phyloP scores from a whole-genome alignment of 2,329 filamentous ascomycete species.

The Diaporthe aspalathi region DNA sequence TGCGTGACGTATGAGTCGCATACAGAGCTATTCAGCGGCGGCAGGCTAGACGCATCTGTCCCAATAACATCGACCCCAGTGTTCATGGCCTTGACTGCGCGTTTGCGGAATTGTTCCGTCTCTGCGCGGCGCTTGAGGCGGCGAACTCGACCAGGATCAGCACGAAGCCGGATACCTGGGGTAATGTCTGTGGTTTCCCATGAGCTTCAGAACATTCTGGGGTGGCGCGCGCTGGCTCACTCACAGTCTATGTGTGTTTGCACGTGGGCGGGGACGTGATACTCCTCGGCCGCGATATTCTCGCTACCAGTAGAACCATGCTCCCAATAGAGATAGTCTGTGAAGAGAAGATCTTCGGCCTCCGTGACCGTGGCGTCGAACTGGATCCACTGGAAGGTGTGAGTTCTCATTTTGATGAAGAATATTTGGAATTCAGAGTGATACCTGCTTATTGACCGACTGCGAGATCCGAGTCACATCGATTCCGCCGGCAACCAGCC shows the following conservation, averaged over 20 bases:
- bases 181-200: slow-evolving; percentile 56
- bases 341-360: slow-evolving; percentile 53
- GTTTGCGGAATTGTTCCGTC: slow-evolving; percentile 33
- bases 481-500: slow-evolving; percentile 47
- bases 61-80: slow-evolving; percentile 24
- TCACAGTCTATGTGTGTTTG: slow-evolving; percentile 62
- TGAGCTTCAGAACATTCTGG: background rate
- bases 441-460: slow-evolving; percentile 43
- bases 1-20: slow-evolving; percentile 40
- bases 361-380: slow-evolving; percentile 54
- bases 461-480: slow-evolving; percentile 40
- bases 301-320: slow-evolving; percentile 50
- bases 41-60: slow-evolving; percentile 9
- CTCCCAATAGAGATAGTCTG: slow-evolving; percentile 55
- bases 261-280: slow-evolving; percentile 60
- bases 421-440: too few species aligned
- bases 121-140: slow-evolving; percentile 34
- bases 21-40: slow-evolving; percentile 26
- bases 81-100: slow-evolving; percentile 34
- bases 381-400: slow-evolving; percentile 52
- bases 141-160: slow-evolving; percentile 31
- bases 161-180: slow-evolving; percentile 61
- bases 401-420: background rate
- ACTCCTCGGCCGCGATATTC: slow-evolving; percentile 54
- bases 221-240: background rate